Evolutionary conservation across 164 flowering plant genomes (phyloP).

Genomic region (Nelumbo lutea): DNA sequence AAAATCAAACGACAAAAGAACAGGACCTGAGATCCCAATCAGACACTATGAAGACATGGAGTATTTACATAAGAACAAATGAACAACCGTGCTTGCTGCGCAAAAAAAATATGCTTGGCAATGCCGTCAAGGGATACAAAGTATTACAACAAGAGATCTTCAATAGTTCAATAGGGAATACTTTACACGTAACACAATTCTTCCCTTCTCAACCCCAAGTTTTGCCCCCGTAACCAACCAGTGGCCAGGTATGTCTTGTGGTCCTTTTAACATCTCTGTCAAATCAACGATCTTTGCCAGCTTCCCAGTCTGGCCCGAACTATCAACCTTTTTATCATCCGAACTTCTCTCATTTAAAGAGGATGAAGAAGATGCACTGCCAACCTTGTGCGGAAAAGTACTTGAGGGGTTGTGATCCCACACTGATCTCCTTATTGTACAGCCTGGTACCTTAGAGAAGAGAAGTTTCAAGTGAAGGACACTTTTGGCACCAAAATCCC

Average conservation of each 20-base stretch:
- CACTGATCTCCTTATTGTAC: constrained; percentile 88
- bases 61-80: constrained; percentile 44
- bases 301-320: constrained; percentile 46
- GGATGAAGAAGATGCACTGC: constrained; percentile 43
- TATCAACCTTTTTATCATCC: constrained; percentile 54
- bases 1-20: not conserved
- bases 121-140: constrained; percentile 15
- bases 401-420: constrained; percentile 88
- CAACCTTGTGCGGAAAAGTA: constrained; percentile 24
- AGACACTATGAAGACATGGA: constrained; percentile 6
- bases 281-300: constrained; percentile 71
- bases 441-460: constrained; percentile 93
- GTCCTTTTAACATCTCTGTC: constrained; percentile 87
- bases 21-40: not conserved
- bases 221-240: constrained; percentile 99
- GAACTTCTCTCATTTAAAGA: constrained; percentile 21
- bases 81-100: constrained; percentile 29
- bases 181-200: constrained; percentile 75
- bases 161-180: constrained; percentile 88
- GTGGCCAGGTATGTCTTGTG: constrained; percentile 94
- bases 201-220: constrained; percentile 93
- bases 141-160: constrained; percentile 13
- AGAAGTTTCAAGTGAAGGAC: constrained; percentile 92
- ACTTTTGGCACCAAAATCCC: constrained; percentile 94
- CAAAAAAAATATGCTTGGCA: constrained; percentile 45